phyloP scores from a whole-genome alignment of 352 stramenopile genomes.

The Vaucheria bursata region DNA sequence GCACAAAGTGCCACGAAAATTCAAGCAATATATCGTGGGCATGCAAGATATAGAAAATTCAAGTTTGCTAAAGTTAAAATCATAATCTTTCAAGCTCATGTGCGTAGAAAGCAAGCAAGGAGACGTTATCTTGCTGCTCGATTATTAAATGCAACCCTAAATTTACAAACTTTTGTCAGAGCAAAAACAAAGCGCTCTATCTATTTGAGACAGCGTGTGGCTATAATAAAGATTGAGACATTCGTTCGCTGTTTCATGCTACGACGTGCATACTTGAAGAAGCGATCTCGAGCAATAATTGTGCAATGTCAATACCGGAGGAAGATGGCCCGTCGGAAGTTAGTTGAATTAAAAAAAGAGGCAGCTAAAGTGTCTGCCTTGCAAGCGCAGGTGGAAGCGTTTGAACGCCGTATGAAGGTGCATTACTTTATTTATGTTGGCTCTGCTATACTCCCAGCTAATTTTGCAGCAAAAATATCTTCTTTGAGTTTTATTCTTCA shows the following conservation, averaged over 20 bases:
- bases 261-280: constrained; percentile 7
- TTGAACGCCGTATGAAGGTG: constrained; percentile 1
- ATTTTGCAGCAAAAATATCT: not conserved
- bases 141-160: constrained; percentile 8
- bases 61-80: not conserved
- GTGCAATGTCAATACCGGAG: constrained; percentile 22
- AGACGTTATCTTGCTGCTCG: constrained; percentile 15
- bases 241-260: not conserved
- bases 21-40: constrained; percentile 12
- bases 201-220: constrained; percentile 12
- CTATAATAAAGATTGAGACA: constrained; percentile 12
- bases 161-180: constrained; percentile 20
- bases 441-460: not conserved
- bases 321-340: constrained; percentile 1
- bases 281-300: constrained; percentile 12
- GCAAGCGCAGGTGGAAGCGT: constrained; percentile 28
- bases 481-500: not conserved
- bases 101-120: constrained; percentile 16
- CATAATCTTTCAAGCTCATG: not conserved
- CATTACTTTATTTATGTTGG: not conserved
- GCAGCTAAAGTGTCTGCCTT: constrained; percentile 22
- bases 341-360: constrained; percentile 21
- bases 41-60: not conserved
- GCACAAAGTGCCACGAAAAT: constrained; percentile 18
- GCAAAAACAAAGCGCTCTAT: not conserved